A percentile compares a stretch with the other conserved stretches of the same genome.
These are phyloP conservation scores for Fomitopsis schrenkii DNA, from an alignment of 1,284 basidiomycete species.

Conservation along the genomic window DNA sequence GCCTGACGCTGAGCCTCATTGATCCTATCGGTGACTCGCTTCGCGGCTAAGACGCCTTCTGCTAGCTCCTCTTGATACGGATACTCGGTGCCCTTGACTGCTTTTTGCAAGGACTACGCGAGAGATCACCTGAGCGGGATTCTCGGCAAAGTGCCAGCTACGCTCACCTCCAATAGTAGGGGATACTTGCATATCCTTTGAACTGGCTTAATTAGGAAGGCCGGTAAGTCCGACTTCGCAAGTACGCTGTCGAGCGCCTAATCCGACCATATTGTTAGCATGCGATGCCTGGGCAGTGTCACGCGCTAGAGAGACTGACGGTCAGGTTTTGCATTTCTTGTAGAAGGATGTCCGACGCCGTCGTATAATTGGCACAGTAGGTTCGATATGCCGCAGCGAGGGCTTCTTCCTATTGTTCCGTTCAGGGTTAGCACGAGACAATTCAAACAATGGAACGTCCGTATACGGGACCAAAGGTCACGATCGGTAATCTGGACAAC, in stretches of 20 bases:
- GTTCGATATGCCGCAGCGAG: slow-evolving; percentile 92
- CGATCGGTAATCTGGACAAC: slow-evolving; percentile 31
- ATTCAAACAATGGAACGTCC: slow-evolving; percentile 32
- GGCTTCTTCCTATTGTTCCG: slow-evolving; percentile 81
- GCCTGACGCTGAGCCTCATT: slow-evolving; percentile 91
- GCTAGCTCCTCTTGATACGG: slow-evolving; percentile 80
- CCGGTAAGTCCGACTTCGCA: slow-evolving; percentile 84
- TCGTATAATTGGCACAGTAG: slow-evolving; percentile 95
- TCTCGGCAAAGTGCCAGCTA: slow-evolving; percentile 2
- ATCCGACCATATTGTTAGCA: slow-evolving; percentile 34
- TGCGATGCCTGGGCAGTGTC: slow-evolving; percentile 18
- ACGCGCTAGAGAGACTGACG: slow-evolving; percentile 48
- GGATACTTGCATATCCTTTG: slow-evolving; percentile 81
- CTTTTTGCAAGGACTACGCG: slow-evolving; percentile 59
- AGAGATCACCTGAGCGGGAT: neutral
- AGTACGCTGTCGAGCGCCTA: slow-evolving; percentile 74
- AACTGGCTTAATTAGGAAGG: slow-evolving; percentile 79
- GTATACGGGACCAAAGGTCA: slow-evolving; percentile 29
- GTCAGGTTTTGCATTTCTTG: slow-evolving; percentile 80
- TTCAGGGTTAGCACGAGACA: slow-evolving; percentile 25
- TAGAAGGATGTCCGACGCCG: slow-evolving; percentile 83
- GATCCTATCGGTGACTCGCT: slow-evolving; percentile 93
- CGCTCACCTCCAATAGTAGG: slow-evolving; percentile 53
- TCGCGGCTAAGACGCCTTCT: slow-evolving; percentile 81
- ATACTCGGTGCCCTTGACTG: slow-evolving; percentile 61